phyloP scores from a whole-genome alignment of 2,329 filamentous ascomycete species.

The Trichoderma hamatum region DNA sequence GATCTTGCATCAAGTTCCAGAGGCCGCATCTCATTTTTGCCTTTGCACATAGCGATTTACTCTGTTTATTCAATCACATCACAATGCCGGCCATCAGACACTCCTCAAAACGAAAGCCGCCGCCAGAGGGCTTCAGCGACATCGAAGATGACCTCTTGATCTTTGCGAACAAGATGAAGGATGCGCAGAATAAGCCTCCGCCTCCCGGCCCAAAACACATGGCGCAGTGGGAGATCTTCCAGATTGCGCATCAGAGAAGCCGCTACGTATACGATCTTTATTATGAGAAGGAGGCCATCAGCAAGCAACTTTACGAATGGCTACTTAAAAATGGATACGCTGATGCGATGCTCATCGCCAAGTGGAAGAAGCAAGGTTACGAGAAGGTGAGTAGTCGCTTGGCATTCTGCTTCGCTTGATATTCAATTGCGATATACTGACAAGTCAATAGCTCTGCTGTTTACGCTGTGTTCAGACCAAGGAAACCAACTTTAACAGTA shows the following conservation, averaged over 20 bases:
- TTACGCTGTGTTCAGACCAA: constrained; percentile 98
- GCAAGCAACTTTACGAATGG: constrained; percentile 91
- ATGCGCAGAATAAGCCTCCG: constrained; percentile 86
- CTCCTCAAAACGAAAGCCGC: constrained; percentile 76
- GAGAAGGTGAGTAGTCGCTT: constrained; percentile 71
- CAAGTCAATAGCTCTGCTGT: constrained; percentile 73
- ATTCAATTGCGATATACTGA: constrained; percentile 33
- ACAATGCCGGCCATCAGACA: constrained; percentile 78
- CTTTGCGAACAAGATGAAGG: constrained; percentile 90
- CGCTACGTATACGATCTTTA: constrained; percentile 97
- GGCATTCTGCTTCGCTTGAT: neutral
- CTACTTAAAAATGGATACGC: constrained; percentile 95
- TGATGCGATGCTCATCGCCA: constrained; percentile 92
- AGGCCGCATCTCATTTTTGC: neutral
- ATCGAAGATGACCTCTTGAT: constrained; percentile 85
- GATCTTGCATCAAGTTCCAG: neutral
- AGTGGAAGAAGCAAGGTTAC: constrained; percentile 99
- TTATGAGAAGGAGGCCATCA: constrained; percentile 96
- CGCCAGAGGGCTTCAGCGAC: constrained; percentile 83
- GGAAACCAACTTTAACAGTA: constrained; percentile 98
- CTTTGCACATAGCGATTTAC: neutral
- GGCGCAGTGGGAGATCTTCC: constrained; percentile 95
- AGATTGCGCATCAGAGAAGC: constrained; percentile 89
- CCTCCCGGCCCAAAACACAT: constrained; percentile 83
- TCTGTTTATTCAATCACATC: neutral